Evolutionary conservation across 2,329 filamentous ascomycete genomes (phyloP), one percentile per base, ranked within the genome.

Genomic region (Colletotrichum nymphaeae): DNA sequence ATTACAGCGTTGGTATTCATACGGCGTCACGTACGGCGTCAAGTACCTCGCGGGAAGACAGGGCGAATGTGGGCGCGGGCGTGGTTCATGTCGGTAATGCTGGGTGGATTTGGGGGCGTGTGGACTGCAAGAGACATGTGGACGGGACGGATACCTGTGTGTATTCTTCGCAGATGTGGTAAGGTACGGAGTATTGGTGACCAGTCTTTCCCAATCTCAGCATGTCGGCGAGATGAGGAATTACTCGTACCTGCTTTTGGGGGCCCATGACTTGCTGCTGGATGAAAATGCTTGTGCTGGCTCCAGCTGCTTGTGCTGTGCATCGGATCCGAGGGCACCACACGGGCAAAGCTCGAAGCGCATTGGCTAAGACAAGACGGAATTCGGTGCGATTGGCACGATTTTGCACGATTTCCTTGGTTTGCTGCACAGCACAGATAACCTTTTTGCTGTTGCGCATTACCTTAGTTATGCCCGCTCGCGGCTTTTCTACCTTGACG

Each of bases 61-160:
- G 57, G 64, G 64, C 65, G 49, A 28, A 46, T 46, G 53, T 22
- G 52, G 63, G 49, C 19, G 53, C 37, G 42, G 52, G 52, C 22
- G 67, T 63, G 67, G 70, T 70, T 73, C 70, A 73, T 72, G 69
- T 72, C 69, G 69, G 57, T 42, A 72, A 69, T 69, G 60, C 59
- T 55, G 62, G 30, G 62, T 64, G 49, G 62, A 55, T 64, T 53
- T 55, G 46, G 49, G 62, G 62, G 62, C 9, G 49, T 64, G 62
- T 42, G 49, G 49, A 26, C 26, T 42, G 62, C 9, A 63, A 63
- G 26, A 30, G 60, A 63, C 28, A 26, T 28, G 24, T 16, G 24
- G 11, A 28, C 14, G 37, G 37, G 37, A 42, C 16, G 16, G 14
- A 16, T 42, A 42, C 28, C 53, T 56, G 53, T 56, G 8, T 56